Conservation (phyloP, 345 rosid species). For the Moricandia arvensis region DNA sequence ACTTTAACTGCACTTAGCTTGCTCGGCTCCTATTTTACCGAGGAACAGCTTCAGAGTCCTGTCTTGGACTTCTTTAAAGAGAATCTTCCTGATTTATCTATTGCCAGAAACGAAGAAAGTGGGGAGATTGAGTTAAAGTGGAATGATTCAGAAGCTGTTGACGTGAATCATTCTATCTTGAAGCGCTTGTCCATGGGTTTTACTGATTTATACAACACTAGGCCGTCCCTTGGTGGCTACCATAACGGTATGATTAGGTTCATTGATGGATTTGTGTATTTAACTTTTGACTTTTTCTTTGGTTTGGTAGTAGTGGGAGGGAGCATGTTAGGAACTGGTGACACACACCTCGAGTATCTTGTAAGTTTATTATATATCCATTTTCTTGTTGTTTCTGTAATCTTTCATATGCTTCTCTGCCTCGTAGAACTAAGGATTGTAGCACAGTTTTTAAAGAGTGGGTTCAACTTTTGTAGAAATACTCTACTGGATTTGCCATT, state of each 20-base stretch:
- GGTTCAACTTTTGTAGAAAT: background rate
- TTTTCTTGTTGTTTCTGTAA: background rate
- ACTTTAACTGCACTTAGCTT: constrained; percentile 54
- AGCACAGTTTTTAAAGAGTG: background rate
- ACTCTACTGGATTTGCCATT: background rate
- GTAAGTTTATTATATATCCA: constrained; percentile 44
- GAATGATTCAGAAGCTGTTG: constrained; percentile 44
- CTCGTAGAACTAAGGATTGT: background rate
- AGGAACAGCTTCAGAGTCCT: constrained; percentile 59
- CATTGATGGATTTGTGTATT: background rate
- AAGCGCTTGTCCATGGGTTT: constrained; percentile 54
- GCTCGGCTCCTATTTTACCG: constrained; percentile 53
- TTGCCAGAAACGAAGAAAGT: constrained; percentile 43
- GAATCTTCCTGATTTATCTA: constrained; percentile 54
- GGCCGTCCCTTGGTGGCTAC: constrained; percentile 50
- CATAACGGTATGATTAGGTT: constrained; percentile 42
- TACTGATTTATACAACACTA: constrained; percentile 40
- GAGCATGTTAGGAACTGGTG: constrained; percentile 44
- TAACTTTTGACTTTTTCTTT: constrained; percentile 14
- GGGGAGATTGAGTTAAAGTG: constrained; percentile 56
- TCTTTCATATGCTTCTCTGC: background rate
- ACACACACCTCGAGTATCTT: constrained; percentile 45
- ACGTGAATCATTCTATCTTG: constrained; percentile 52
- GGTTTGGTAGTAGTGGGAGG: constrained; percentile 59
- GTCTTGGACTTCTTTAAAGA: constrained; percentile 58